Percentiles rank a stretch among this genome's conserved stretches.
These are phyloP conservation scores for Ustilago hordei DNA, from an alignment of 1,284 basidiomycete genomes.

Conservation along the genomic window DNA sequence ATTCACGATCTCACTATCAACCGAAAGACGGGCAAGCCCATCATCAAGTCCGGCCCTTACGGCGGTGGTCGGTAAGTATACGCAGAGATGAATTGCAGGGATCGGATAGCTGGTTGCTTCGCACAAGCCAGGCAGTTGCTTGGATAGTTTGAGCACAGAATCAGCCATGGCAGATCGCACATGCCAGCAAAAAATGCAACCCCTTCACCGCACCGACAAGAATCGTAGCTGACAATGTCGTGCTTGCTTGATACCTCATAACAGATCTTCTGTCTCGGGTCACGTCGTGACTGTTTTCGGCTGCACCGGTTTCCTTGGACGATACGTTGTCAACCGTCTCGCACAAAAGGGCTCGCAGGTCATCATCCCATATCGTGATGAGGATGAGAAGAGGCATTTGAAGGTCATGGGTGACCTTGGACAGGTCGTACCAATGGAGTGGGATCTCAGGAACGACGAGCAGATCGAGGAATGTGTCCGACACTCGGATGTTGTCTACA, in stretches of 20 bases:
- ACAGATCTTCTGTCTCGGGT: slow-evolving; percentile 64
- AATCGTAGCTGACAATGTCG: background rate
- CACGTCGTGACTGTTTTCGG: slow-evolving; percentile 97
- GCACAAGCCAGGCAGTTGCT: slow-evolving; percentile 10
- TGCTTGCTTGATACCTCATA: background rate
- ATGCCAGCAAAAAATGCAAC: background rate
- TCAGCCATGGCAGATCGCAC: background rate
- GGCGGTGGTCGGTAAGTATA: slow-evolving; percentile 64
- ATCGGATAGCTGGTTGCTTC: background rate
- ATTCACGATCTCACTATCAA: slow-evolving; percentile 67
- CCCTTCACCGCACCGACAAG: background rate
- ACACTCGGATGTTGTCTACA: slow-evolving; percentile 98
- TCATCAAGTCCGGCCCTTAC: slow-evolving; percentile 65
- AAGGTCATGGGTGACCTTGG: slow-evolving; percentile 96
- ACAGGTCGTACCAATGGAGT: slow-evolving; percentile 96
- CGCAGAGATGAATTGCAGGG: background rate
- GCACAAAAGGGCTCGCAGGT: slow-evolving; percentile 92
- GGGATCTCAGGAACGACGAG: slow-evolving; percentile 86
- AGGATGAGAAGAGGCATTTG: slow-evolving; percentile 91
- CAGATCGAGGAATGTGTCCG: slow-evolving; percentile 94
- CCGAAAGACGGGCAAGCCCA: slow-evolving; percentile 66
- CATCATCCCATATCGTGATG: slow-evolving; percentile 93
- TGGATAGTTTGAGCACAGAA: background rate
- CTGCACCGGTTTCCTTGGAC: slow-evolving; percentile 92
- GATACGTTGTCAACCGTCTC: slow-evolving; percentile 81